Conservation (phyloP, 225 moss, liverwort and hornwort genomes). For the Polytrichum formosum region DNA sequence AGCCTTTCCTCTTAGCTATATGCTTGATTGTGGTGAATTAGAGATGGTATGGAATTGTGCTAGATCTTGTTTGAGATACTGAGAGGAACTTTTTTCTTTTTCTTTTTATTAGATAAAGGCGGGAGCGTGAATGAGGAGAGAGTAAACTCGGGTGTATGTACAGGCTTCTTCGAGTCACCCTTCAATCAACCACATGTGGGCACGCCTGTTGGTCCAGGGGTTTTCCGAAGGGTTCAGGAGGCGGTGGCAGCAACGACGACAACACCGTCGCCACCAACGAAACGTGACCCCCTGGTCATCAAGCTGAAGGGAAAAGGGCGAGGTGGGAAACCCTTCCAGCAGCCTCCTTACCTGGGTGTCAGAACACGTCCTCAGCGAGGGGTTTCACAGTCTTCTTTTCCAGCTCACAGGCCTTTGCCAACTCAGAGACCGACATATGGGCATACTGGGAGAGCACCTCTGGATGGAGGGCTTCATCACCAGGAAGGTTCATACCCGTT, state of each 20-base stretch:
- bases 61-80: not conserved
- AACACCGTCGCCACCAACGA: not conserved
- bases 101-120: constrained; percentile 11
- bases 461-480: not conserved
- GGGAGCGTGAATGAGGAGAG: constrained; percentile 13
- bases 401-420: constrained; percentile 12
- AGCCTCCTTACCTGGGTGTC: constrained; percentile 23
- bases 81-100: constrained; percentile 6
- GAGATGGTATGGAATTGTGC: too few relatives aligned
- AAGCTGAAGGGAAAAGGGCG: constrained; percentile 29
- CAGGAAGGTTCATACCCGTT: constrained; percentile 9
- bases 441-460: not conserved
- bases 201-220: constrained; percentile 8
- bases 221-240: not conserved
- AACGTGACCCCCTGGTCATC: constrained; percentile 32
- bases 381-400: constrained; percentile 10
- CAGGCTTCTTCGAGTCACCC: constrained; percentile 10
- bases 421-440: constrained; percentile 5
- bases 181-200: constrained; percentile 7
- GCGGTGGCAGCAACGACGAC: not conserved
- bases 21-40: too few relatives aligned
- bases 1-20: too few relatives aligned
- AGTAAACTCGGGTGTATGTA: constrained; percentile 12
- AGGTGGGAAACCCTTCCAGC: constrained; percentile 20
- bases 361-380: constrained; percentile 9